These are phyloP conservation scores for Epichloe coenophiala DNA, from an alignment of 2,329 filamentous ascomycete species.

Conservation along the genomic window DNA sequence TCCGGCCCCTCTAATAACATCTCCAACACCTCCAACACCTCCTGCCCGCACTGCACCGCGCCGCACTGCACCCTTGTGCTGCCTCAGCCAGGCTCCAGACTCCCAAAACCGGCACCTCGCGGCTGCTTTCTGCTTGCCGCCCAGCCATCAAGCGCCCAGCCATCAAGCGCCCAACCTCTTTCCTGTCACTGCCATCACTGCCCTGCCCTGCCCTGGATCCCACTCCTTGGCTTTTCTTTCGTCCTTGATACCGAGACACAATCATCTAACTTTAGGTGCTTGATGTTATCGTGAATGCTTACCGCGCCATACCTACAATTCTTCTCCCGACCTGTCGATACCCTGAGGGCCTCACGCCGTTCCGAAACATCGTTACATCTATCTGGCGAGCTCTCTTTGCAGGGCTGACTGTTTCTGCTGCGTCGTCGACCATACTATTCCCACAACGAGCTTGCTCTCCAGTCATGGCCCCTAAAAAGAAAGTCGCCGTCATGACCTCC, in stretches of 20 bases:
- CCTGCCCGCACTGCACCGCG: background rate
- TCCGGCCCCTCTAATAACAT: no score
- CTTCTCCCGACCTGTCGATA: slow-evolving; percentile 18
- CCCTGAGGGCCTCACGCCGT: slow-evolving; percentile 11
- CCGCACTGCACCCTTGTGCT: no score
- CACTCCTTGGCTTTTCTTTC: background rate
- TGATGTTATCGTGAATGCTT: slow-evolving; percentile 12
- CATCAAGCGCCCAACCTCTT: background rate
- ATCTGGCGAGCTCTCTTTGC: slow-evolving; percentile 14
- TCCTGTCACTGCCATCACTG: background rate
- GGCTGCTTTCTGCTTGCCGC: background rate
- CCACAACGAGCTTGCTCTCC: slow-evolving; percentile 7
- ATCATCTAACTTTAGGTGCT: background rate
- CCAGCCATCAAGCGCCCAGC: background rate
- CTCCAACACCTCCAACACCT: background rate
- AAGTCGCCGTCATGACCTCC: slow-evolving; percentile 86
- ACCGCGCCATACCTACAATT: slow-evolving; percentile 13
- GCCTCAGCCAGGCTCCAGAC: no score
- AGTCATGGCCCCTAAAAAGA: slow-evolving; percentile 40
- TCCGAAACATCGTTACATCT: slow-evolving; percentile 15
- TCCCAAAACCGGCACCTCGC: no score
- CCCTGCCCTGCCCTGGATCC: background rate
- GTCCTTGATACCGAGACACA: no score
- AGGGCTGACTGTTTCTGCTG: slow-evolving; percentile 5
- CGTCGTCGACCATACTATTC: slow-evolving; percentile 6